Conservation (phyloP, 192 early-diverging fungal species). For the Rhizophagus prolifer region DNA sequence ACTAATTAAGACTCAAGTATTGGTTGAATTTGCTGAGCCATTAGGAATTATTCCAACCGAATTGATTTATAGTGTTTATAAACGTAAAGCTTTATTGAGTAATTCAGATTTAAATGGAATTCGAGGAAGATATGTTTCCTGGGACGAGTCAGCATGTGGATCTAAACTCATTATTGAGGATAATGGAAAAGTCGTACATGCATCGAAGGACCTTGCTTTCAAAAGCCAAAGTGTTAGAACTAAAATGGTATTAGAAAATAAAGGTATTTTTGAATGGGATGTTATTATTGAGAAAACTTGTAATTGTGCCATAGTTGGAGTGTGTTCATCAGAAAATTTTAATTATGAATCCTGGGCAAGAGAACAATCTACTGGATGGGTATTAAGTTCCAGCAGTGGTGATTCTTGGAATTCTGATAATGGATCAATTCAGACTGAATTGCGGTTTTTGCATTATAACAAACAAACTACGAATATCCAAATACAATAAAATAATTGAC, state of each 20-base stretch:
- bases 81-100: too few relatives aligned
- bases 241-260: background rate
- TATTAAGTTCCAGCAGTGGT: background rate
- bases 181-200: background rate
- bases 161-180: background rate
- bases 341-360: background rate
- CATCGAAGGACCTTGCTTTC: background rate
- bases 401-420: background rate
- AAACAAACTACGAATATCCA: too few relatives aligned
- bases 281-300: background rate
- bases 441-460: too few relatives aligned
- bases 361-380: background rate
- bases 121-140: background rate
- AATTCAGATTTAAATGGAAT: too few relatives aligned
- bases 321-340: background rate
- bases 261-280: constrained; percentile 11
- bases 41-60: too few relatives aligned
- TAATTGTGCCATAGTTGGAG: background rate
- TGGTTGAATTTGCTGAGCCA: too few relatives aligned
- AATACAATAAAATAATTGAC: too few relatives aligned
- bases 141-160: background rate
- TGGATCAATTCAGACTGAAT: too few relatives aligned
- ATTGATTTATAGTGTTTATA: too few relatives aligned
- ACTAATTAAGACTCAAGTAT: too few relatives aligned
- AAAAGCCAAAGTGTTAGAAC: background rate